Percentiles rank a stretch among this genome's conserved stretches.
Conservation (phyloP, 2,329 filamentous ascomycete genomes). For the Penicillium sp. region DNA sequence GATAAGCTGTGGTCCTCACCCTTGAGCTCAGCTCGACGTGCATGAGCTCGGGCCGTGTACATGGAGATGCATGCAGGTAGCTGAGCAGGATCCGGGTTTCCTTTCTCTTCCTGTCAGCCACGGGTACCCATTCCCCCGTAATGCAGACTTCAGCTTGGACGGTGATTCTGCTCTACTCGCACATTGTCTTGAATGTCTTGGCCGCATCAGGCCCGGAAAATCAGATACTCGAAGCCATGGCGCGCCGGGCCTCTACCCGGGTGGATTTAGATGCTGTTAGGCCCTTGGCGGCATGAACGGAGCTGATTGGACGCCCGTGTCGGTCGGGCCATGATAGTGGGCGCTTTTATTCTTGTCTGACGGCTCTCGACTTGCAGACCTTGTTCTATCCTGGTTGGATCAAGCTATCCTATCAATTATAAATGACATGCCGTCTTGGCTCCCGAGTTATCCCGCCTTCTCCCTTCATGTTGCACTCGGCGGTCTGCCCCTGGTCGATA, state of each 20-base stretch:
- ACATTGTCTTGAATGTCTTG: neutral
- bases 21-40: constrained; percentile 12
- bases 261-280: neutral
- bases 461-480: neutral
- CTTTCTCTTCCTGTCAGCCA: neutral
- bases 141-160: neutral
- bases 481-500: constrained; percentile 3
- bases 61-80: neutral
- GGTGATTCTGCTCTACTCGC: neutral
- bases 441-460: constrained; percentile 2
- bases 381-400: neutral
- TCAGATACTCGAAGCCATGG: neutral
- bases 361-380: neutral
- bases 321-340: neutral
- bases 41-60: constrained; percentile 1
- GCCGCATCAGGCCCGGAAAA: neutral
- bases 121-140: neutral
- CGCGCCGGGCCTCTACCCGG: neutral
- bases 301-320: neutral
- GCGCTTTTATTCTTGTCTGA: neutral
- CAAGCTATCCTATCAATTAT: neutral
- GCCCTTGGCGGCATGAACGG: neutral
- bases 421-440: neutral
- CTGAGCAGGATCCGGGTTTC: neutral
- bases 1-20: constrained; percentile 10